These are phyloP conservation scores for Naganishia randhawae DNA, from an alignment of 768 basidiomycete species.

Conservation along the genomic window DNA sequence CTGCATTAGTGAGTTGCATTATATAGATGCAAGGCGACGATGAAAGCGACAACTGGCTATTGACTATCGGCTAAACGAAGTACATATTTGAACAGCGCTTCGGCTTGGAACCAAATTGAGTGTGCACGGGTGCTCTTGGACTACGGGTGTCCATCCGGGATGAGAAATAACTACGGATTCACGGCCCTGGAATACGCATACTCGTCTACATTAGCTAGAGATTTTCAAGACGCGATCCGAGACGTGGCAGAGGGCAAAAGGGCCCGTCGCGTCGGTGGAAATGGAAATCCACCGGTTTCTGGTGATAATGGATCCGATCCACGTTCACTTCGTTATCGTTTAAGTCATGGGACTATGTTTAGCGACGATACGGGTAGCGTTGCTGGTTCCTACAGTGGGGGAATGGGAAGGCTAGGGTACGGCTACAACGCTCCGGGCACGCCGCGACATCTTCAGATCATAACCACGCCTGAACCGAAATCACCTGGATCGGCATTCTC, in stretches of 20 bases:
- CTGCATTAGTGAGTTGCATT: conserved; percentile 91
- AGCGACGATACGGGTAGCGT: not conserved
- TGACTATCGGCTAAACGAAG: conserved; percentile 13
- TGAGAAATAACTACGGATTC: conserved; percentile 85
- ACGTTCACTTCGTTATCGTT: conserved; percentile 2
- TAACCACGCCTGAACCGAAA: conserved; percentile 5
- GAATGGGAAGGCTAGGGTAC: not conserved
- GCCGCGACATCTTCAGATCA: not conserved
- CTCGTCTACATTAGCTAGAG: conserved; percentile 53
- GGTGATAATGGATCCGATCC: not conserved
- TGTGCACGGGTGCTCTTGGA: conserved; percentile 83
- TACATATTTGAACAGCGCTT: conserved; percentile 50
- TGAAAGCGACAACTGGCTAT: conserved; percentile 54
- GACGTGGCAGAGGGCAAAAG: conserved; percentile 35
- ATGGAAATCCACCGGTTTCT: too few relatives aligned
- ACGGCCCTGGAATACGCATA: conserved; percentile 91
- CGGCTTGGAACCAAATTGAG: conserved; percentile 52
- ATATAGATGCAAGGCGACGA: conserved; percentile 74
- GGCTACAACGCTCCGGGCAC: not conserved
- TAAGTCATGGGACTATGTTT: conserved; percentile 3
- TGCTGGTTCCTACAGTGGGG: not conserved
- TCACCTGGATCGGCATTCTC: conserved; percentile 14
- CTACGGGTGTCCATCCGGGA: conserved; percentile 75
- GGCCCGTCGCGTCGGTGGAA: not conserved
- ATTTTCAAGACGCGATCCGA: conserved; percentile 33